Conservation (phyloP, 345 rosid genomes). For the Citrus maxima region DNA sequence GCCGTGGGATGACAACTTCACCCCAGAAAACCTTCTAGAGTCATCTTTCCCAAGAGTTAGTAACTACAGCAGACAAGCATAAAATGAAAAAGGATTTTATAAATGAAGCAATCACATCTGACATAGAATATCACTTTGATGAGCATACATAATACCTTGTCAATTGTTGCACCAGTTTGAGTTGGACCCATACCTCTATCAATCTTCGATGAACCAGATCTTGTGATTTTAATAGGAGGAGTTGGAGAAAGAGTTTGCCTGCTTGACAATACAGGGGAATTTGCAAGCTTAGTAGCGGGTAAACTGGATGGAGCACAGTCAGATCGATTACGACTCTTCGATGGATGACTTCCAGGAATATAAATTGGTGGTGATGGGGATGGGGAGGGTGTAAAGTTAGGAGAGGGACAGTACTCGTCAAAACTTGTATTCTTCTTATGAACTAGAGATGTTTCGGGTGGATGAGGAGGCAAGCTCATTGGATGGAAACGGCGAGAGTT, state of each 20-base stretch:
- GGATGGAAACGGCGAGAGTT: slow-evolving; percentile 38
- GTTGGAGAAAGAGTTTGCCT: slow-evolving; percentile 59
- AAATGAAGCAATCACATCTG: slow-evolving; percentile 2
- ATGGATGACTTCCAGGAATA: slow-evolving; percentile 39
- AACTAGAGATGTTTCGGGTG: slow-evolving; percentile 43
- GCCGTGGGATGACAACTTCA: slow-evolving; percentile 47
- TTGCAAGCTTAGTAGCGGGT: slow-evolving; percentile 39
- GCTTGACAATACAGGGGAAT: slow-evolving; percentile 36
- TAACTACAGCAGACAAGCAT: slow-evolving; percentile 31
- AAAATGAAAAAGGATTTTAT: not conserved
- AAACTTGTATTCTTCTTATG: slow-evolving; percentile 44
- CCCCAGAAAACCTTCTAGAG: slow-evolving; percentile 36
- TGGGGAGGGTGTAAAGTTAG: slow-evolving; percentile 58
- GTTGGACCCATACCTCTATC: slow-evolving; percentile 35
- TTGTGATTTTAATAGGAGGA: slow-evolving; percentile 46
- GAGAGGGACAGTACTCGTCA: slow-evolving; percentile 63
- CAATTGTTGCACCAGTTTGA: slow-evolving; percentile 42
- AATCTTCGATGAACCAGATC: slow-evolving; percentile 36
- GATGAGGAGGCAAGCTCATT: slow-evolving; percentile 54
- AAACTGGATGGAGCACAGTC: slow-evolving; percentile 90
- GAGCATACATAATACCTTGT: slow-evolving; percentile 54
- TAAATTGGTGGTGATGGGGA: slow-evolving; percentile 71
- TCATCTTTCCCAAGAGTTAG: slow-evolving; percentile 56
- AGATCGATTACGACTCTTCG: slow-evolving; percentile 47
- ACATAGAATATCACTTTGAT: not conserved